Base-by-base conservation (phyloP, 1,284 basidiomycete genomes). In the Thecaphora thlaspeos region DNA sequence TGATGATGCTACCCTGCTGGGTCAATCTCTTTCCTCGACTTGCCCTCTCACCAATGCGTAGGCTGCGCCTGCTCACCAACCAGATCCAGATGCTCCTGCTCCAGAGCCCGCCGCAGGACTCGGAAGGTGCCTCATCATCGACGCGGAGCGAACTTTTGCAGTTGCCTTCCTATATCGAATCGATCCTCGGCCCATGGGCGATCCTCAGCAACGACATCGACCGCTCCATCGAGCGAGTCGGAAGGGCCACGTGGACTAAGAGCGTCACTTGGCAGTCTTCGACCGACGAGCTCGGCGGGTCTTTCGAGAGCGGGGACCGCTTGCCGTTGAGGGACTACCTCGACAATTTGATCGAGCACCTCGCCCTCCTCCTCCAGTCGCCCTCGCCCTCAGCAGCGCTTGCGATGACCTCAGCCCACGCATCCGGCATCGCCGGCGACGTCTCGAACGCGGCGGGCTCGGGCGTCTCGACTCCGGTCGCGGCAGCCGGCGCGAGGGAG, bases 21-120 rank as follows among this genome's bases (percentile, higher is more conserved):
- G 90, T 93, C 36, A 90, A 95, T 79, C 90, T 95, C 78, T 81
- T 90, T 36, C 87, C 92, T 0, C 82, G 87, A 0, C 82, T 96
- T 11, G 85, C 92, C 41, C 81, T 90, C 18, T 89, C 92, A 56
- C 85, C 90, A 0, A 88, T 87, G 14, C 85, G 91, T 34, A 84
- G 90, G 37, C 82, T 93, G 19, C 85, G 90, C 15, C 75, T 84
- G 9, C 81, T 88, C 0, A 83, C 91, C 2, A 84, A 86, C 5
- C 82, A 84, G 9, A 79, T 92, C 0, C 91, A 95, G 64, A 72
- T 82, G 0, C 82, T 85, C 5, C 80, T 96, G 5, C 82, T 92
- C 8, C 55, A 55, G 12, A 48, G 50, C n/a, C 41, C 54, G 9
- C 32, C 32, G 7, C 10, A 14, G 10, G 39, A 14, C 39, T 3